These are phyloP conservation scores for Cytospora paraplurivora DNA, from an alignment of 2,329 filamentous ascomycete species.

Conservation along the genomic window DNA sequence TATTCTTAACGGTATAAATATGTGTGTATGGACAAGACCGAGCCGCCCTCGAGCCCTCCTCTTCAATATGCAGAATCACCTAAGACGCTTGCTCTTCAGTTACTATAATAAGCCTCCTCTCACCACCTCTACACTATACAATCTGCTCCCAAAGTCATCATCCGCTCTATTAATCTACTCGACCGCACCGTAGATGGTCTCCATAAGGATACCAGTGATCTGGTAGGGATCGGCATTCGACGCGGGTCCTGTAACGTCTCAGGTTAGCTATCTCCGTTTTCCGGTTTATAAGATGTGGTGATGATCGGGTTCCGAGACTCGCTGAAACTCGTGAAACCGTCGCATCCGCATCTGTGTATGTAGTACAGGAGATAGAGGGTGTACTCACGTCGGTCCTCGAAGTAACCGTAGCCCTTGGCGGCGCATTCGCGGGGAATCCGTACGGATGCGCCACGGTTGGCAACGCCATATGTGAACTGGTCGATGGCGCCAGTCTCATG, in stretches of 20 bases:
- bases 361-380: conserved; percentile 66
- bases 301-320: not conserved
- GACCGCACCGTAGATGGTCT: conserved; percentile 55
- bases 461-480: conserved; percentile 89
- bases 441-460: conserved; percentile 93
- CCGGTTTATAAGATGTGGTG: not conserved
- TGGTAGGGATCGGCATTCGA: conserved; percentile 83
- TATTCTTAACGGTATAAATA: not conserved
- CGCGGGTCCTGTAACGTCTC: conserved; percentile 34
- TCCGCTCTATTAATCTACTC: not conserved
- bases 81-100: not conserved
- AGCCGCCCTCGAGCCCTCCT: not conserved
- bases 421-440: conserved; percentile 86
- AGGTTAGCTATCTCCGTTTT: not conserved
- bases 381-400: conserved; percentile 70
- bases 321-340: conserved; percentile 33
- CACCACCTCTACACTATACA: not conserved
- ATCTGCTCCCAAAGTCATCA: not conserved
- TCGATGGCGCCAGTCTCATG: conserved; percentile 96
- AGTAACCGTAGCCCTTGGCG: conserved; percentile 91
- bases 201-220: conserved; percentile 76
- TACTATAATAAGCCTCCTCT: not conserved
- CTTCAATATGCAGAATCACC: not conserved
- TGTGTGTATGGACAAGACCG: not conserved
- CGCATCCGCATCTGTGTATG: conserved; percentile 73